Evolutionary conservation across 345 rosid species (phyloP), one percentile per base, ranked within the genome.

Genomic region (Ricinus communis): DNA sequence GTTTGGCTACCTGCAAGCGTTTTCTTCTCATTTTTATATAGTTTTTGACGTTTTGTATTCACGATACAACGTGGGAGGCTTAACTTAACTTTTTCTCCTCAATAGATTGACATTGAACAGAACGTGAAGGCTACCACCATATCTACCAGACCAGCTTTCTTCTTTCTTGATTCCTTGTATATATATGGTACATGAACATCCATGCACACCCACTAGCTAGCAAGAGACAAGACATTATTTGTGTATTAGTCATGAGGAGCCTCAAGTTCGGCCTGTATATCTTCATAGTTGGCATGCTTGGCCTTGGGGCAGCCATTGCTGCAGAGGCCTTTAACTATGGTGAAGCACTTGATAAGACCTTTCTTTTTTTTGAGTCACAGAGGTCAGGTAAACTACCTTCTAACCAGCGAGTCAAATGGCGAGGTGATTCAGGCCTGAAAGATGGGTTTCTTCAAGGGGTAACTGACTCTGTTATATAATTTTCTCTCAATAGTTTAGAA

Each of bases 21-120:
- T 3, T 3, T 43, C 14, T 43, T 43, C 12, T 8, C 1, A 43
- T 43, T 4, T 43, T 43, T 8, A 43, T 43, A 9, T 43, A 43
- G 12, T 43, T 27, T 56, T 22, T 56, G 61, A 56, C 61, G 36
- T 56, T 28, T 28, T 56, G 1, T 46, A 15, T 12, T 12, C 31
- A 36, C 33, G 33, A 10, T 27, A 77, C 86, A 81, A 87, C 88
- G 90, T 87, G 88, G 83, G 80, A 71, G 73, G 85, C 87, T 84
- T 84, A 62, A 81, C 77, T 41, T 57, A 13, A 58, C 13, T 56
- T 16, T 7, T 8, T 41, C 38, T 40, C n/a, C 22, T 45, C 27
- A 8, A 18, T 14, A 0, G 18, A 0, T 27, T 30, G 27, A 21
- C 11, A 28, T 25, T 49, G 1, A 56, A 62, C 65, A 30, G 73